Percentiles rank a stretch among this genome's conserved stretches.
Conservation (phyloP, 331 rosid genomes). For the Saraca asoca region DNA sequence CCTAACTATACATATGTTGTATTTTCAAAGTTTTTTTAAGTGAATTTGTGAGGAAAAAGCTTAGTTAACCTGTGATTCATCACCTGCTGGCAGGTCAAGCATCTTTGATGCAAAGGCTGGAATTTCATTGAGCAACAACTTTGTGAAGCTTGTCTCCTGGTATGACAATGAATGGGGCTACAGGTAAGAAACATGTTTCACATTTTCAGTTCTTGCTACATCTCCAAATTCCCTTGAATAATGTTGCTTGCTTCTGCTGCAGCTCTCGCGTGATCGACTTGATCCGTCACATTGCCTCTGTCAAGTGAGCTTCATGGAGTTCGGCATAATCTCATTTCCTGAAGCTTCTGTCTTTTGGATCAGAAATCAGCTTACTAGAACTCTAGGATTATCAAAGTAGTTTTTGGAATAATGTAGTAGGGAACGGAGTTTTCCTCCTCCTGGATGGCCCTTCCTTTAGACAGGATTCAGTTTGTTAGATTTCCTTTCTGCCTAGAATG, state of each 20-base stretch:
- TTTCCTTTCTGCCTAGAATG: too few relatives aligned
- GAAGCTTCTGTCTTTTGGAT: slow-evolving; percentile 14
- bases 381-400: neutral
- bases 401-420: slow-evolving; percentile 2
- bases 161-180: slow-evolving; percentile 84
- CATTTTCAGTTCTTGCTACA: neutral
- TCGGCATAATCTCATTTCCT: neutral
- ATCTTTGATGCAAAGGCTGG: slow-evolving; percentile 81
- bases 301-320: slow-evolving; percentile 8
- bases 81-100: slow-evolving; percentile 59
- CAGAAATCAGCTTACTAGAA: neutral
- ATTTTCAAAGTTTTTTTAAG: neutral
- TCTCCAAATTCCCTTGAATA: neutral
- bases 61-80: slow-evolving; percentile 22
- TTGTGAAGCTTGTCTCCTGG: slow-evolving; percentile 75
- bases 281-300: slow-evolving; percentile 63
- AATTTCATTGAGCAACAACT: slow-evolving; percentile 69
- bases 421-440: neutral
- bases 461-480: too few relatives aligned
- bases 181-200: slow-evolving; percentile 44
- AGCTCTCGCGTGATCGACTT: slow-evolving; percentile 67
- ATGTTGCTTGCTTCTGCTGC: slow-evolving; percentile 26
- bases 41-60: neutral
- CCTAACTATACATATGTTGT: too few relatives aligned
- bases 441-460: too few relatives aligned